These are phyloP conservation scores for Symmetrospora coprosmae DNA, from an alignment of 768 basidiomycete genomes.

Conservation along the genomic window DNA sequence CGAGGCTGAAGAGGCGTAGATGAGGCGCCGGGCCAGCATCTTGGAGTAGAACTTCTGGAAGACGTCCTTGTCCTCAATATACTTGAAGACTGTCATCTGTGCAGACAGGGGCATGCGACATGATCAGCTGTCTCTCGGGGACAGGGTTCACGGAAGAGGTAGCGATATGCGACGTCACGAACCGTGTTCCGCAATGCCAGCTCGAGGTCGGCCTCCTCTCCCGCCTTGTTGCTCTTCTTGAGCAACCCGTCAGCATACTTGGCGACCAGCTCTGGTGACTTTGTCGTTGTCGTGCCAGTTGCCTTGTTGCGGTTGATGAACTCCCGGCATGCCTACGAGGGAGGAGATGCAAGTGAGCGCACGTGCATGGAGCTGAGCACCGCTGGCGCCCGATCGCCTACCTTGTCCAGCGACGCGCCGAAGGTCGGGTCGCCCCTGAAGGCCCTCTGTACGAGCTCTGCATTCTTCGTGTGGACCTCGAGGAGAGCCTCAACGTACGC, in stretches of 20 bases:
- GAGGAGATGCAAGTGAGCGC: background rate
- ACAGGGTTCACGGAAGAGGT: background rate
- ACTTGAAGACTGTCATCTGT: slow-evolving; percentile 95
- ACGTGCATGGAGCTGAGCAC: background rate
- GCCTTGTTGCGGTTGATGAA: slow-evolving; percentile 88
- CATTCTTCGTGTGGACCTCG: slow-evolving; percentile 81
- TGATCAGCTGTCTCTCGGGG: background rate
- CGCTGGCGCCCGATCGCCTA: slow-evolving; percentile 23
- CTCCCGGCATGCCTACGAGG: slow-evolving; percentile 67
- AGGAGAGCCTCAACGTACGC: slow-evolving; percentile 84
- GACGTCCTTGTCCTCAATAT: slow-evolving; percentile 95
- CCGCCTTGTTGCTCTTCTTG: slow-evolving; percentile 87
- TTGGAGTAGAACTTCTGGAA: slow-evolving; percentile 97
- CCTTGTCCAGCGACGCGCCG: slow-evolving; percentile 68
- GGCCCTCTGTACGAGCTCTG: slow-evolving; percentile 69
- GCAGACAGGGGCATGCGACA: too few species aligned
- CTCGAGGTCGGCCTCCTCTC: slow-evolving; percentile 81
- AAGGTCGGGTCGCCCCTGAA: slow-evolving; percentile 89
- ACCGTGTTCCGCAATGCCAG: slow-evolving; percentile 80
- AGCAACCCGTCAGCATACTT: slow-evolving; percentile 80
- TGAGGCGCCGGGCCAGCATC: slow-evolving; percentile 80
- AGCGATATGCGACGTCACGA: slow-evolving; percentile 33
- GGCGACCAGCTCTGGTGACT: slow-evolving; percentile 81
- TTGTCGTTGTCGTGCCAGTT: slow-evolving; percentile 62
- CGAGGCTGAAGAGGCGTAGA: slow-evolving; percentile 77